A percentile compares a stretch with the other conserved stretches of the same genome.
Evolutionary conservation across 108 stramenopile genomes (phyloP).

Genomic region (Cylindrotheca fusiformis): DNA sequence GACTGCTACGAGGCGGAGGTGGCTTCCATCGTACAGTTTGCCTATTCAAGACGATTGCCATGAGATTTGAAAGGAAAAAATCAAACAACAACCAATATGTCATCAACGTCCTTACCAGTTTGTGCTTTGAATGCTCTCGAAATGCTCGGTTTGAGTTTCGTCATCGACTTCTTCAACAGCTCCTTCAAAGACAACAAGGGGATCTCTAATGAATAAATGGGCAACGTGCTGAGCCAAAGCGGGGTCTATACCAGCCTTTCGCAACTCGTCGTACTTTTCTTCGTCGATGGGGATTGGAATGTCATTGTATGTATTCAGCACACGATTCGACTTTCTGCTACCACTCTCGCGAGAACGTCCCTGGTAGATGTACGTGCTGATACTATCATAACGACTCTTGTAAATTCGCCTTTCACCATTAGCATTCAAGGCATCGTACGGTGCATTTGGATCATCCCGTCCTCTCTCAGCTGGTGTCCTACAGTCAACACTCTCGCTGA

Average conservation of each 20-base stretch:
- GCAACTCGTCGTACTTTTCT: slow-evolving; percentile 66
- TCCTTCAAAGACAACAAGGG: slow-evolving; percentile 95
- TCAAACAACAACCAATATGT: not conserved
- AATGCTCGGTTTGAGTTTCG: slow-evolving; percentile 92
- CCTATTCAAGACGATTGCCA: slow-evolving; percentile 30
- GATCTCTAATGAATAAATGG: slow-evolving; percentile 96
- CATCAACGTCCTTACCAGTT: slow-evolving; percentile 80
- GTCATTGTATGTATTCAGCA: slow-evolving; percentile 93
- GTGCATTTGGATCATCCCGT: slow-evolving; percentile 62
- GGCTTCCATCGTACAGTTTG: slow-evolving; percentile 99
- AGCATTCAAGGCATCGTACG: slow-evolving; percentile 57
- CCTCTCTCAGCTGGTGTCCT: slow-evolving; percentile 92
- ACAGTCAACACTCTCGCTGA: slow-evolving; percentile 94
- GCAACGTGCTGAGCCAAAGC: slow-evolving; percentile 94
- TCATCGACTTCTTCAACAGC: slow-evolving; percentile 95
- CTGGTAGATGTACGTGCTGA: slow-evolving; percentile 94
- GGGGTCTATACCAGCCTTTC: slow-evolving; percentile 88
- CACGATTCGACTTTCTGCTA: slow-evolving; percentile 44
- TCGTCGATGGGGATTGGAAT: slow-evolving; percentile 86
- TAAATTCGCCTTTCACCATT: slow-evolving; percentile 75
- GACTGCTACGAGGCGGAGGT: slow-evolving; percentile 88
- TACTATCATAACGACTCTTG: slow-evolving; percentile 96
- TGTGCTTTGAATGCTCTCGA: slow-evolving; percentile 97
- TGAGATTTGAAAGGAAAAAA: not conserved
- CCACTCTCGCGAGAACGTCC: slow-evolving; percentile 20